Evolutionary conservation across 2,329 filamentous ascomycete genomes (phyloP), one percentile per base, ranked within the genome.

Genomic region (Eutypa lata): DNA sequence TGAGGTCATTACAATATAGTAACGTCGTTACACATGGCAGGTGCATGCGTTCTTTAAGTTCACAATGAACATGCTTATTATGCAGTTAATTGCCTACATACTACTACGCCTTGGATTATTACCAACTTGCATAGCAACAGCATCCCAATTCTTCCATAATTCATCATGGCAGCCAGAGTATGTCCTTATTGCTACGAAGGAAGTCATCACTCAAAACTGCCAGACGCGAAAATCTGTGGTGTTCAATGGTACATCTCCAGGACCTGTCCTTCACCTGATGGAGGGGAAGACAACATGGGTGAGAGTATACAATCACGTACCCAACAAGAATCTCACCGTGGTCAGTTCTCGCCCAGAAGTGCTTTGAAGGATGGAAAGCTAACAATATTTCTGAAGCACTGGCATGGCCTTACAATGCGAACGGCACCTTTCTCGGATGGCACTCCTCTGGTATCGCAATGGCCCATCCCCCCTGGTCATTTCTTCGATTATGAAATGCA

Each of bases 401-500:
- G 85, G 85, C 85, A 88, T 67, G 86, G 86, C 13, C 72, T 89
- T 8, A 78, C 76, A 16, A 80, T 83, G 63, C 71, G 77, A 31
- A 74, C 78, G 31, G 80, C 83, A 1, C 82, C 83, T 0, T 88
- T 86, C 67, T 82, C 83, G 1, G 86, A 88, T 57, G 85, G 86
- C 3, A 76, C 81, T 0, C 82, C 84, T 1, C 66, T 74, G 28
- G 83, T 80, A 2, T 77, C 77, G 18, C 84, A 88, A 59, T 89
- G 84, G 85, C 83, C 85, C 0, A 87, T 88, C 37, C 77, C 81
- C 0, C 76, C 83, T 0, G 67, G 72, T 1, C 75, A 81, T 53
- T 88, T 81, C 68, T 88, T 88, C 65, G 86, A 88, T 68, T 88
- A 88, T 62, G 83, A 88, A 61, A 68, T 88, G 3, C 74, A 74